Conservation (phyloP, 2,329 filamentous ascomycete species). For the Hypoxylon sp. region DNA sequence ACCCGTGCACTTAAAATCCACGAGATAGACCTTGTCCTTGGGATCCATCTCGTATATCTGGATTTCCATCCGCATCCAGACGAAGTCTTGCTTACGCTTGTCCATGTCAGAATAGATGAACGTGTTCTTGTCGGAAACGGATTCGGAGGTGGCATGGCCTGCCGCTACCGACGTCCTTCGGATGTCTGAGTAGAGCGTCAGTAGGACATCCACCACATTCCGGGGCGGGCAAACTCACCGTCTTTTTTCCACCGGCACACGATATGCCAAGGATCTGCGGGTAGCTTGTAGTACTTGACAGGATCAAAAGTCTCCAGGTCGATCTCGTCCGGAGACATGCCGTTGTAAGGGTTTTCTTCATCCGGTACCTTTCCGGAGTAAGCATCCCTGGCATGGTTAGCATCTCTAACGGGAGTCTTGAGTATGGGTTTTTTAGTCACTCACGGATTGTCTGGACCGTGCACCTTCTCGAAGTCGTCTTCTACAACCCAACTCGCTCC, state of each 20-base stretch:
- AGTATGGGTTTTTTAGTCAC: conserved; percentile 21
- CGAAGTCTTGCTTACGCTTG: conserved; percentile 66
- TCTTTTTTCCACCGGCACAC: conserved; percentile 87
- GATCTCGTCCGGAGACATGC: conserved; percentile 42
- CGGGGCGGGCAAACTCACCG: conserved; percentile 67
- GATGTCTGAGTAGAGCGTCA: conserved; percentile 51
- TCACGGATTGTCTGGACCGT: conserved; percentile 53
- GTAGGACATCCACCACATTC: conserved; percentile 55
- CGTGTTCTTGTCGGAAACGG: conserved; percentile 53
- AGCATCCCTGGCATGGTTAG: conserved; percentile 30
- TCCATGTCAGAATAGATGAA: conserved; percentile 53
- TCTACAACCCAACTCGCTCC: conserved; percentile 86
- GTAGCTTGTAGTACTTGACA: conserved; percentile 77
- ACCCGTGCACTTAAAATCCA: conserved; percentile 98
- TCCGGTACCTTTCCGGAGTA: conserved; percentile 18
- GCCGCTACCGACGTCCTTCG: conserved; percentile 46
- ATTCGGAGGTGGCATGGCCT: conserved; percentile 42
- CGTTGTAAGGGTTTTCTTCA: conserved; percentile 42
- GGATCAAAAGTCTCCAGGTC: conserved; percentile 56
- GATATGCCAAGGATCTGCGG: conserved; percentile 94
- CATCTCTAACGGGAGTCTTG: not conserved
- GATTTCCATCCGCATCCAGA: conserved; percentile 95
- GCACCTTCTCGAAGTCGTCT: conserved; percentile 62
- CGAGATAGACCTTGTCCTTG: conserved; percentile 78
- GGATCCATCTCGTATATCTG: conserved; percentile 95